Conservation (phyloP, 306 rosid genomes). For the Gillenia trifoliata region DNA sequence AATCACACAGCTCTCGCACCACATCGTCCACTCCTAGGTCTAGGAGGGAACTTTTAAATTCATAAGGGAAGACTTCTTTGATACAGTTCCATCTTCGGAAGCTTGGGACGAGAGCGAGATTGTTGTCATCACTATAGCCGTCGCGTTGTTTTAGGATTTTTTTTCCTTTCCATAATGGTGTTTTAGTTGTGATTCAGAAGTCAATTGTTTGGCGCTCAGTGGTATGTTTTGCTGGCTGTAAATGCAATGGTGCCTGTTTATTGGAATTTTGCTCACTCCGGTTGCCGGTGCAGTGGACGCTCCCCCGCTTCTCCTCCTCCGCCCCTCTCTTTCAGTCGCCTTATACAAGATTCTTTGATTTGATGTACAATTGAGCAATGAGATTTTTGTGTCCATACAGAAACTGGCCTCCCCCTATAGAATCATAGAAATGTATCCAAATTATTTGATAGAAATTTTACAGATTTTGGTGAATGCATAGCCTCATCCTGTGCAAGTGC, state of each 20-base stretch:
- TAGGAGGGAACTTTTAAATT: conserved; percentile 36
- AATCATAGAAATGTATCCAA: background rate
- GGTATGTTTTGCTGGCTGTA: conserved; percentile 6
- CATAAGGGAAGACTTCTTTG: conserved; percentile 8
- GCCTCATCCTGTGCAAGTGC: background rate
- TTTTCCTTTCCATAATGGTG: background rate
- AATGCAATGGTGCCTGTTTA: conserved; percentile 9
- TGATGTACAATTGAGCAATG: conserved; percentile 34
- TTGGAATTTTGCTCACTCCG: conserved; percentile 20
- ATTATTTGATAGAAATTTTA: background rate
- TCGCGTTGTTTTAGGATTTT: background rate
- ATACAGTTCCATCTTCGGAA: background rate
- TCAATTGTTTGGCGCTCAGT: background rate
- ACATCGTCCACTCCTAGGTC: conserved; percentile 32
- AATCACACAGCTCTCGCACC: conserved; percentile 23
- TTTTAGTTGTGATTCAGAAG: conserved; percentile 16
- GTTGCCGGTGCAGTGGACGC: conserved; percentile 19
- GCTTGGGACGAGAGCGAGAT: background rate
- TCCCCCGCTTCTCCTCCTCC: background rate
- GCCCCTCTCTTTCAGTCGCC: background rate
- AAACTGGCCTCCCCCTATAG: conserved; percentile 20
- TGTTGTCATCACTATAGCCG: background rate
- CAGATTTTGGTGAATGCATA: conserved; percentile 4
- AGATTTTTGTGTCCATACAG: conserved; percentile 34
- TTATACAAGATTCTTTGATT: conserved; percentile 27